Percentiles rank a stretch among this genome's conserved stretches.
Conservation (phyloP, 1,139 yeast species). For the Kodamaea fungicola region DNA sequence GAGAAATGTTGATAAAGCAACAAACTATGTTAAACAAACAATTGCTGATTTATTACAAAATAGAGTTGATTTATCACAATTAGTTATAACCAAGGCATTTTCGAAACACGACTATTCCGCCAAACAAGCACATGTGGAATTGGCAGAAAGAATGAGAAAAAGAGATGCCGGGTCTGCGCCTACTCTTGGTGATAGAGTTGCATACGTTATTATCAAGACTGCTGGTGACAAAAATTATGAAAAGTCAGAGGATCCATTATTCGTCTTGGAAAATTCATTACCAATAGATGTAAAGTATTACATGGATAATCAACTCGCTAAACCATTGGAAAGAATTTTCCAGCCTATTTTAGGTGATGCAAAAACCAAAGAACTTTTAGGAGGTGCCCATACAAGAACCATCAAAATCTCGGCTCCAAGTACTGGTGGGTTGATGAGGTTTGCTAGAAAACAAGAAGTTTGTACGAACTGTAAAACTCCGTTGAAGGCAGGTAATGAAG, state of each 20-base stretch:
- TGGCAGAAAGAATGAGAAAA: conserved; percentile 93
- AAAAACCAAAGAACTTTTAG: conserved; percentile 71
- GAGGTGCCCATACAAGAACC: conserved; percentile 81
- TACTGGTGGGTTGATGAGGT: conserved; percentile 83
- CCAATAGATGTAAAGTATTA: conserved; percentile 96
- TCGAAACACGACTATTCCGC: conserved; percentile 90
- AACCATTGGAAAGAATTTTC: conserved; percentile 90
- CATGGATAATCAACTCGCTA: conserved; percentile 86
- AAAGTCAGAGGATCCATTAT: conserved; percentile 94
- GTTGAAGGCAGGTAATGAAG: conserved; percentile 58
- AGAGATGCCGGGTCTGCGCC: conserved; percentile 99
- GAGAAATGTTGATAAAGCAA: conserved; percentile 86
- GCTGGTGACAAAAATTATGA: conserved; percentile 86
- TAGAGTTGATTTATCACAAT: conserved; percentile 85
- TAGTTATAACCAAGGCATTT: conserved; percentile 90
- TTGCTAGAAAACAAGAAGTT: conserved; percentile 83
- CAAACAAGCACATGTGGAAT: conserved; percentile 94
- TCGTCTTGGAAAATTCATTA: conserved; percentile 83
- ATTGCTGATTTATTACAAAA: conserved; percentile 90
- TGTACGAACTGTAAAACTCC: conserved; percentile 91
- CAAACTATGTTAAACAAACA: conserved; percentile 76
- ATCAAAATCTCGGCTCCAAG: conserved; percentile 64
- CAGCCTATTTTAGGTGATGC: conserved; percentile 92
- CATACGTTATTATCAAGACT: conserved; percentile 85
- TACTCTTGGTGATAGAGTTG: conserved; percentile 95